A percentile compares a stretch with the other conserved stretches of the same genome.
These are phyloP conservation scores for Fusarium sp. DNA, from an alignment of 2,329 filamentous ascomycete species.

Conservation along the genomic window DNA sequence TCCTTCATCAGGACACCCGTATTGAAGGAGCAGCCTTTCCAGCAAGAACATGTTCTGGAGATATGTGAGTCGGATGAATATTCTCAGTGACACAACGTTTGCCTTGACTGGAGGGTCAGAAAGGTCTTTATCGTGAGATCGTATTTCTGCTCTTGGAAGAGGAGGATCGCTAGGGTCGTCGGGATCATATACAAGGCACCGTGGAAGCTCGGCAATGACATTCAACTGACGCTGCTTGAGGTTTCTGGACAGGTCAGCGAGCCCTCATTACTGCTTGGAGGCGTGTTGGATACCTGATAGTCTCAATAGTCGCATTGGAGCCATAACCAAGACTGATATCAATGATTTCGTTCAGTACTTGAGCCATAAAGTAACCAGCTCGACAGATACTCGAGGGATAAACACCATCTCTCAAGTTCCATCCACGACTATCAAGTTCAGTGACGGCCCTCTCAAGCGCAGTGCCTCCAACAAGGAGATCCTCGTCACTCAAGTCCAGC, in stretches of 20 bases:
- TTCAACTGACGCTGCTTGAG: not conserved
- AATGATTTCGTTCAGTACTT: not conserved
- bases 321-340: not conserved
- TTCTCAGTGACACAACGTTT: not conserved
- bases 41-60: conserved; percentile 13
- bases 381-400: conserved; percentile 1
- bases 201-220: not conserved
- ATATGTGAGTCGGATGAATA: conserved; percentile 1
- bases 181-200: not conserved
- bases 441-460: not conserved
- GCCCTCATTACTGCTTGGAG: fast-evolving
- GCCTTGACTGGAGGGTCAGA: not conserved
- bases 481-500: not conserved
- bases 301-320: not conserved
- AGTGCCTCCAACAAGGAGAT: not conserved
- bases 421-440: not conserved
- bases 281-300: not conserved
- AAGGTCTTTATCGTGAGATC: not conserved
- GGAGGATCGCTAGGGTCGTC: not conserved
- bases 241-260: not conserved
- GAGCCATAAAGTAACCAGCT: not conserved
- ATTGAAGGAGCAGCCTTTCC: not conserved
- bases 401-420: not conserved
- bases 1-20: not conserved
- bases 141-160: not conserved